Evolutionary conservation across 2,329 filamentous ascomycete genomes (phyloP).

Genomic region (Fusarium sp.): DNA sequence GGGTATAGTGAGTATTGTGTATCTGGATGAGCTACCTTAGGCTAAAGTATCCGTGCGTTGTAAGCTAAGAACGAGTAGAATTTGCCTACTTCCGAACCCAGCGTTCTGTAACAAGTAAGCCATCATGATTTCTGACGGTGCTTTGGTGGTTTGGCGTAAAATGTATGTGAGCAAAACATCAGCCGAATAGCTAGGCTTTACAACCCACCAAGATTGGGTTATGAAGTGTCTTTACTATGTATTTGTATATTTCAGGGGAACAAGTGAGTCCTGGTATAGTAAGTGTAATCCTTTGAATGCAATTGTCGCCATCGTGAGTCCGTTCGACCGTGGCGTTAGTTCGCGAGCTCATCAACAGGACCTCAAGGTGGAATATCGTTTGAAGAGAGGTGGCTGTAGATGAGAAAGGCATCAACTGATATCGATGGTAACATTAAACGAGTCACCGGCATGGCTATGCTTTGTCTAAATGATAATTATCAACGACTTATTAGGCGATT

Average conservation of each 20-base stretch:
- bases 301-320: not conserved
- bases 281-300: not conserved
- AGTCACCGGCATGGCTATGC: not conserved
- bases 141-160: not conserved
- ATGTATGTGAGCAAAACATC: not conserved
- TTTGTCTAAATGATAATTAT: not conserved
- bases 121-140: not conserved
- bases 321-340: not conserved
- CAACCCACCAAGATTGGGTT: not conserved
- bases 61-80: not conserved
- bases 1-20: not conserved
- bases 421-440: not conserved
- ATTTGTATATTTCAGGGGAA: not conserved
- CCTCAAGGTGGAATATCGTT: not conserved
- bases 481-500: too few species aligned
- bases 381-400: not conserved
- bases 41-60: constrained; percentile 7
- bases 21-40: constrained; percentile 4
- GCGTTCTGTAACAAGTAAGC: not conserved
- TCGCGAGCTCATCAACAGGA: not conserved
- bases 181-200: not conserved
- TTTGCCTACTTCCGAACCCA: not conserved
- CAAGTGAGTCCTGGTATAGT: not conserved
- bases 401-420: not conserved
- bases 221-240: too few species aligned